Evolutionary conservation across 495 filamentous ascomycete species (phyloP), one percentile per base, ranked within the genome.

Genomic region (Poronia punctata): DNA sequence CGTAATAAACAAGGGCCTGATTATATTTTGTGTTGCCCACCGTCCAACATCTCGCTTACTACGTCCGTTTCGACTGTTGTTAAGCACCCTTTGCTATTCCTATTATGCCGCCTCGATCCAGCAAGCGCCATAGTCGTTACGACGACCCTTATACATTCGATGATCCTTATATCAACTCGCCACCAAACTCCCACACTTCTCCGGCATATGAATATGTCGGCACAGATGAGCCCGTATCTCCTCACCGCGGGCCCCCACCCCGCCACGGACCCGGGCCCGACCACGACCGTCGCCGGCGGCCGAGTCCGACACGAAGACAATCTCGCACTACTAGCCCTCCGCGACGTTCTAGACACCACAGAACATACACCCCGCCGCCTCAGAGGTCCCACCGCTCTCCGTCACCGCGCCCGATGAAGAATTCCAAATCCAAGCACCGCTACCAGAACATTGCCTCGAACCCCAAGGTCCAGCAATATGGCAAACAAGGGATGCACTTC

Each of bases 111-210:
- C 45, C 55, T 21, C 55, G 48, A 22, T 53, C 55, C 22, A 29
- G 40, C 12, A 52, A 39, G 17, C 52, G 35, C 26, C 49, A 44
- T 32, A 46, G 39, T 53, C 49, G 30, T 10, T 43, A 50, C 12
- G 52, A 59, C 35, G 52, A 59, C 34, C 52, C 52, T 19, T 56
- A 56, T 32, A 39, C 44, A 24, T 59, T 53, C 26, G 45, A 59
- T 42, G 52, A 55, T 38, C 52, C 52, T n/a, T 56, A 59, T 24
- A 50, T 45, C 19, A 38, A 53, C 45, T 53, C 17, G 9, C 54
- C 55, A 26, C 52, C 55, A 5, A 45, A 37, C 18, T 3, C 34
- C 9, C 34, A 20, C 28, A 38, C 32, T 17, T 35, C 24, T 15
- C 26, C 52, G 3, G 41, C 19, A 14, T 59, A 50, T 32, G 55